These are phyloP conservation scores for Collybia mongolica DNA, from an alignment of 768 basidiomycete species.

Conservation along the genomic window DNA sequence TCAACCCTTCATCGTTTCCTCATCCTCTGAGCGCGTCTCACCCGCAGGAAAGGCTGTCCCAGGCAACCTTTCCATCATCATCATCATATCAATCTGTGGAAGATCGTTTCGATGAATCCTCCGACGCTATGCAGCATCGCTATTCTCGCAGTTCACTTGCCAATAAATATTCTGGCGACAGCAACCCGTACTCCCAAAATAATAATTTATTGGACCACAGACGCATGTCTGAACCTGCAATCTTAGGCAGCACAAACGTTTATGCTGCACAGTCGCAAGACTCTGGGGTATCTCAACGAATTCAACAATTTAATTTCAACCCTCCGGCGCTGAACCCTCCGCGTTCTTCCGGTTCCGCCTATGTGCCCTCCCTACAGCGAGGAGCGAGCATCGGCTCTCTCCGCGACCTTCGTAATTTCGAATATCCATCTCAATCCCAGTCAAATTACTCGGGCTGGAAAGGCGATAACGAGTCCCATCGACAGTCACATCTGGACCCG, in stretches of 20 bases:
- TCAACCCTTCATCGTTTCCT: conserved; percentile 35
- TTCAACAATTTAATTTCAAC: conserved; percentile 40
- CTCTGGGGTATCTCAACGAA: conserved; percentile 31
- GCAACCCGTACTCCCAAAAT: conserved; percentile 31
- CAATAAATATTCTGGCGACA: conserved; percentile 33
- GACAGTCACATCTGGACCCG: conserved; percentile 21
- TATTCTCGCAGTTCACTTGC: conserved; percentile 32
- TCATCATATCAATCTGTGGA: conserved; percentile 38
- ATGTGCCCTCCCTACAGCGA: conserved; percentile 44
- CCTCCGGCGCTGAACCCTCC: conserved; percentile 26
- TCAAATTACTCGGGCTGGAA: conserved; percentile 33
- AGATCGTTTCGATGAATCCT: conserved; percentile 33
- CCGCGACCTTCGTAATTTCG: conserved; percentile 38
- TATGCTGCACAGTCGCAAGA: conserved; percentile 34
- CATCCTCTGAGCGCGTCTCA: conserved; percentile 40
- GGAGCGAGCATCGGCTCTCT: conserved; percentile 44
- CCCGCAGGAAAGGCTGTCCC: conserved; percentile 43
- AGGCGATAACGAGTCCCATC: conserved; percentile 26
- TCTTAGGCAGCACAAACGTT: conserved; percentile 37
- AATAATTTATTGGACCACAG: conserved; percentile 49
- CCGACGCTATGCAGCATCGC: conserved; percentile 35
- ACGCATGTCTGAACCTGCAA: conserved; percentile 68
- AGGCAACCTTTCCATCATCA: conserved; percentile 26
- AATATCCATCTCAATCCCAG: conserved; percentile 31
- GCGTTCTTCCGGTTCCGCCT: conserved; percentile 33